Conservation (phyloP, 2,329 filamentous ascomycete genomes). For the Mycocentrospora acerina region DNA sequence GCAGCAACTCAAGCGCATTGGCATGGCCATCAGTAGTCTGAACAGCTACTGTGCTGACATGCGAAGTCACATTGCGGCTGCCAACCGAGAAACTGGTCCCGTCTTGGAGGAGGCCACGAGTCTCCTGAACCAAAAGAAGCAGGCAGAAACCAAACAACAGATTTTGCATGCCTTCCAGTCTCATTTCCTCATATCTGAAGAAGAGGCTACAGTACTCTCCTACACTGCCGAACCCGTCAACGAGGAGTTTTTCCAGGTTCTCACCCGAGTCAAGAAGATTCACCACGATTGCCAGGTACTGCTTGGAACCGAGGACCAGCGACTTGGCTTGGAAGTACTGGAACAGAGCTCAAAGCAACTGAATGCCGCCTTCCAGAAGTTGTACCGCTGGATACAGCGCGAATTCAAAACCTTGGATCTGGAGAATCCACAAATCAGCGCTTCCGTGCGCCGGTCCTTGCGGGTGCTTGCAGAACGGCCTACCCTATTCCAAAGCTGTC, state of each 20-base stretch:
- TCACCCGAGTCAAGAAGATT: slow-evolving; percentile 81
- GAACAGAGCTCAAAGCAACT: slow-evolving; percentile 85
- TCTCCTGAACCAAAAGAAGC: slow-evolving; percentile 70
- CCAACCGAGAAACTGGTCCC: slow-evolving; percentile 71
- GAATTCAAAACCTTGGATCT: slow-evolving; percentile 91
- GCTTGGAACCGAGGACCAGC: slow-evolving; percentile 86
- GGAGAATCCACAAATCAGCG: slow-evolving; percentile 89
- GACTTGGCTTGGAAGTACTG: slow-evolving; percentile 84
- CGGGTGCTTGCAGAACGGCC: slow-evolving; percentile 87
- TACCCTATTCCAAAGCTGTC: slow-evolving; percentile 85
- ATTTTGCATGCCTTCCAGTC: slow-evolving; percentile 74
- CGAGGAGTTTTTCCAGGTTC: slow-evolving; percentile 76
- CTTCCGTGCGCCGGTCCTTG: slow-evolving; percentile 78
- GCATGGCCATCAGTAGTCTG: slow-evolving; percentile 72
- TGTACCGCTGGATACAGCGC: slow-evolving; percentile 92
- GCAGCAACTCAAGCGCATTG: slow-evolving; percentile 85
- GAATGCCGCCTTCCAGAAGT: slow-evolving; percentile 88
- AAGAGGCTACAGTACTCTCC: slow-evolving; percentile 74
- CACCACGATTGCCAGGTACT: slow-evolving; percentile 86
- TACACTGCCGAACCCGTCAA: slow-evolving; percentile 80
- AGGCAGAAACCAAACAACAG: slow-evolving; percentile 77
- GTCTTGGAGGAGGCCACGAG: slow-evolving; percentile 75
- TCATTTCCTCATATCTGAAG: slow-evolving; percentile 82
- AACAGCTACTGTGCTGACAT: slow-evolving; percentile 81
- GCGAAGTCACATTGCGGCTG: slow-evolving; percentile 72